Percentiles rank a stretch among this genome's conserved stretches.
These are phyloP conservation scores for Besnoitia besnoiti DNA, from an alignment of 169 alveolate species.

Conservation along the genomic window DNA sequence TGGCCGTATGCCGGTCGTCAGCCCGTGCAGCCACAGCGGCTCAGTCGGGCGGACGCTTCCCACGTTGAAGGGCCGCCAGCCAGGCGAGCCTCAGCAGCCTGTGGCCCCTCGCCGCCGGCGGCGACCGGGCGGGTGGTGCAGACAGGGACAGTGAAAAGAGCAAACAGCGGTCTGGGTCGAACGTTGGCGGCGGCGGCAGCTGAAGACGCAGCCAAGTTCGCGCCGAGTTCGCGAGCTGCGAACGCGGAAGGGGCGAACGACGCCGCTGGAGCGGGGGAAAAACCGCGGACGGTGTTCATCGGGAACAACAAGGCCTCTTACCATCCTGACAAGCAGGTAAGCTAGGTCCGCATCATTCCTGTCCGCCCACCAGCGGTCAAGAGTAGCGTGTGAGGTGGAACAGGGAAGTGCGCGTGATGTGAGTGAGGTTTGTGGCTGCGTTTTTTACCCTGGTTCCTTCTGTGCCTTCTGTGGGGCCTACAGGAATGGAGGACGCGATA, in stretches of 20 bases:
- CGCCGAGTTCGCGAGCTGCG: not conserved
- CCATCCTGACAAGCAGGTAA: constrained; percentile 30
- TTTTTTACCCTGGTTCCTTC: not conserved
- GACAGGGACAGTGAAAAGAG: not conserved
- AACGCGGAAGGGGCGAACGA: not conserved
- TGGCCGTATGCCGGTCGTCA: not conserved
- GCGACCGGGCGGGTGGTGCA: not conserved
- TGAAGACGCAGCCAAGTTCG: not conserved
- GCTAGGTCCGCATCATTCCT: not conserved
- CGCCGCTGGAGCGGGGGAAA: not conserved
- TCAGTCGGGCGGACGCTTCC: not conserved
- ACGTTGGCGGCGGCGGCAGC: not conserved
- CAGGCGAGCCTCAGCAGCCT: not conserved
- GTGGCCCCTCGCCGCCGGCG: not conserved
- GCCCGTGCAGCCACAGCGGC: not conserved
- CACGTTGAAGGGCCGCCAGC: not conserved
- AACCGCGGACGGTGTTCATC: not conserved
- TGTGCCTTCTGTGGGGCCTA: not conserved
- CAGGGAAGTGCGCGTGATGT: not conserved
- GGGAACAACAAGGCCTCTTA: constrained; percentile 32
- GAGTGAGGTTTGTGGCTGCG: not conserved
- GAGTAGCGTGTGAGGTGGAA: not conserved
- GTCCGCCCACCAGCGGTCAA: not conserved
- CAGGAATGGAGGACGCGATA: constrained; percentile 51
- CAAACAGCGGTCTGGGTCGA: not conserved